Base-by-base conservation (phyloP, 1,139 yeast species). In the Ogataea hybrid region DNA sequence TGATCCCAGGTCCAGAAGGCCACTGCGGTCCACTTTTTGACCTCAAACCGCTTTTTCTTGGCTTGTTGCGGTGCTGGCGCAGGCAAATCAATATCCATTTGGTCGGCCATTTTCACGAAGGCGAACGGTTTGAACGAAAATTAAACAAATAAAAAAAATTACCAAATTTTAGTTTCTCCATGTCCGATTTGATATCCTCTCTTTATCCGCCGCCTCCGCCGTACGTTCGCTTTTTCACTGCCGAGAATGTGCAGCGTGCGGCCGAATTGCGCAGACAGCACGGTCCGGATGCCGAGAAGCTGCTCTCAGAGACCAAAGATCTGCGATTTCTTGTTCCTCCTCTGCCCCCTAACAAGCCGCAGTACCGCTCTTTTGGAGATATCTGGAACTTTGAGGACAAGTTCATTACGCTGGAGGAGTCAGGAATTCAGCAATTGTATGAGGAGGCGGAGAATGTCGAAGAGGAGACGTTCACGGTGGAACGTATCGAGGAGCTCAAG, bases 1-100 rank as follows among this genome's bases (percentile, higher is more conserved):
- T 59, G 72, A 73, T 81, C 97, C 98, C 98, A 94, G 1, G 97
- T 89, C 99, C 99, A 94, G 61, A 92, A 89, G 14, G 98, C 97
- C 41, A 94, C 98, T 0, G 98, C 97, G 12, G 96, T 89, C 98
- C 98, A 92, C 70, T 82, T 83, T 57, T 81, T 79, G 37, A 84
- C 81, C 56, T 83, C 88, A 53, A 83, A 82, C 53, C 82, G 70
- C 61, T 76, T 78, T 66, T 72, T 71, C 35, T 55, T 58, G 36
- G 59, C 51, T 25, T 50, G 33, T 9, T 18, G 32, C 6, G 33
- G 14, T 9, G 33, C 30, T 10, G 33, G 58, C 62, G 68, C 60
- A 33, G 63, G 64, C 25, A 41, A 37, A 48, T 65, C 69, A 18
- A 65, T 56, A 36, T 65, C 69, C 69, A 65, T 64, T 27, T 44